phyloP scores from a whole-genome alignment of 192 early-diverging fungal species.

The Coemansia sp. region DNA sequence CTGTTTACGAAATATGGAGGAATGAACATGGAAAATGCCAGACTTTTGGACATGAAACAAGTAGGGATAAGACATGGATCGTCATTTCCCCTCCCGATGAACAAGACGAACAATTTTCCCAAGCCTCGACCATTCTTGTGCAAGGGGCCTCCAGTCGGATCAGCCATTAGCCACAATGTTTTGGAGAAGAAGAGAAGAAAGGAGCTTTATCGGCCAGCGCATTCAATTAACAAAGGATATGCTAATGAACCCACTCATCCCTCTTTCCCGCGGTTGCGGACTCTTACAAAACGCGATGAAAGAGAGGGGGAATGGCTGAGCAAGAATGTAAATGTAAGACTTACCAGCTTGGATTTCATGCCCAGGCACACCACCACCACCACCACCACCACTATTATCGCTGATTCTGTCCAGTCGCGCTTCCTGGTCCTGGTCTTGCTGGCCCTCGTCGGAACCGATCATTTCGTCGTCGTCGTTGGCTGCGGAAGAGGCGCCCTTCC shows the following conservation, averaged over 20 bases:
- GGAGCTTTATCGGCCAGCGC: background rate
- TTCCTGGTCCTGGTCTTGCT: conserved; percentile 6
- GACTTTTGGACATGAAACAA: too few relatives aligned
- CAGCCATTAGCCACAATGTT: background rate
- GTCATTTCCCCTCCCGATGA: too few relatives aligned
- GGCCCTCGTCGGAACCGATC: background rate
- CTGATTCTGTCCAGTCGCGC: background rate
- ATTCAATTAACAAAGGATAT: background rate
- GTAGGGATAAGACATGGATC: too few relatives aligned
- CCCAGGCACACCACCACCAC: too few relatives aligned
- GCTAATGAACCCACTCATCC: too few relatives aligned
- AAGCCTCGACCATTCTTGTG: background rate
- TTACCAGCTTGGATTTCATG: conserved; percentile 25
- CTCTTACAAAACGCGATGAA: too few relatives aligned
- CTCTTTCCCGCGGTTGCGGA: too few relatives aligned
- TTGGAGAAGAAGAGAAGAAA: background rate
- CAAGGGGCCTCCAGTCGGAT: background rate
- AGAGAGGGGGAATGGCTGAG: too few relatives aligned
- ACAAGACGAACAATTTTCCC: too few relatives aligned
- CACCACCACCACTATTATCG: too few relatives aligned
- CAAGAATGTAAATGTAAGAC: conserved; percentile 2
- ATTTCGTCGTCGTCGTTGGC: conserved; percentile 4
- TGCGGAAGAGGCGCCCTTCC: conserved; percentile 1
- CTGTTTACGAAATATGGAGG: background rate
- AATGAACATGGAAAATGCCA: background rate